phyloP scores from a whole-genome alignment of 225 moss, liverwort and hornwort genomes.

The Polytrichum commune region DNA sequence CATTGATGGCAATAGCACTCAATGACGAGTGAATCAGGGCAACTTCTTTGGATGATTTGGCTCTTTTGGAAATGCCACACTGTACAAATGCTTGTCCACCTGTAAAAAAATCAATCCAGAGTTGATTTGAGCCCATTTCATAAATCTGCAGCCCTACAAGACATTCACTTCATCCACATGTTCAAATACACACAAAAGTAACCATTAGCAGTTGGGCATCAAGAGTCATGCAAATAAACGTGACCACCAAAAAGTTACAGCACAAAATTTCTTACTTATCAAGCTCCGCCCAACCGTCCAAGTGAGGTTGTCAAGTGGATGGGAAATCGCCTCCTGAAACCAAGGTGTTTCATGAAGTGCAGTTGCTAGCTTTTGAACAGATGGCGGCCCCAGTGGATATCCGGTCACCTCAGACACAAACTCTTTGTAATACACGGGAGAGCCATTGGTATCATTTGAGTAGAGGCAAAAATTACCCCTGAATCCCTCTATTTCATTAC shows the following conservation, averaged over 20 bases:
- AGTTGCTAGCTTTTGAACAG: slow-evolving; percentile 26
- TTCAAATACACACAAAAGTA: too few relatives aligned
- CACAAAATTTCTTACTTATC: slow-evolving; percentile 31
- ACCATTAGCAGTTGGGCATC: too few relatives aligned
- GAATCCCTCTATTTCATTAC: slow-evolving; percentile 26
- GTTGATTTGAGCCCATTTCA: too few relatives aligned
- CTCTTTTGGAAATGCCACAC: slow-evolving; percentile 43
- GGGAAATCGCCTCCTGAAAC: slow-evolving; percentile 44
- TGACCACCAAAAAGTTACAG: background rate
- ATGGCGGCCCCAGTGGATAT: slow-evolving; percentile 34
- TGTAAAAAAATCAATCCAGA: slow-evolving; percentile 7
- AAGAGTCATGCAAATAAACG: too few relatives aligned
- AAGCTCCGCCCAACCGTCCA: slow-evolving; percentile 51
- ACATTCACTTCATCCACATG: too few relatives aligned
- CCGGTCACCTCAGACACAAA: slow-evolving; percentile 50
- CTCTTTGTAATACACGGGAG: slow-evolving; percentile 45
- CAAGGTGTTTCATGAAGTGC: slow-evolving; percentile 39
- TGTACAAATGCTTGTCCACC: slow-evolving; percentile 60
- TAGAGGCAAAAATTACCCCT: slow-evolving; percentile 45
- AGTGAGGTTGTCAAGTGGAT: slow-evolving; percentile 37
- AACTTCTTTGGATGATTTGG: slow-evolving; percentile 38
- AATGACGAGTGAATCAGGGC: slow-evolving; percentile 57
- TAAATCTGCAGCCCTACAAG: too few relatives aligned
- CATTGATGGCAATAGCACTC: slow-evolving; percentile 47
- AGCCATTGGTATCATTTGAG: slow-evolving; percentile 32